phyloP scores from a whole-genome alignment of 2,329 filamentous ascomycete genomes.

The Xylariaceae sp. region DNA sequence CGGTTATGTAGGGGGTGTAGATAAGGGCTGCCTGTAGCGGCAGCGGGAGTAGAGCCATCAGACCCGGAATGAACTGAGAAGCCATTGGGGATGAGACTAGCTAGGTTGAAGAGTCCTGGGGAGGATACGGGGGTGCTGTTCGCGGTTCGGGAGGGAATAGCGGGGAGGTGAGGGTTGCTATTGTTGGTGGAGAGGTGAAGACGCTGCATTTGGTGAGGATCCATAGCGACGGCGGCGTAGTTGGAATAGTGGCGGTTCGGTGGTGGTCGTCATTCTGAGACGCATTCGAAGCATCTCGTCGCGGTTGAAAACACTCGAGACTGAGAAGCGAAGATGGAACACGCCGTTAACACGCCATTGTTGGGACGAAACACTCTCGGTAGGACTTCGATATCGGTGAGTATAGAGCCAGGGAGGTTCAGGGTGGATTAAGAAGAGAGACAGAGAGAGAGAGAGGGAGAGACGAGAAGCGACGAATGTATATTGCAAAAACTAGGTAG shows the following conservation, averaged over 20 bases:
- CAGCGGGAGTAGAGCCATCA: slow-evolving; percentile 50
- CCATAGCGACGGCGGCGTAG: slow-evolving; percentile 29
- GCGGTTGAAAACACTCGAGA: slow-evolving; percentile 16
- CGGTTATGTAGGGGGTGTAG: slow-evolving; percentile 67
- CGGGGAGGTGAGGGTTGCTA: slow-evolving; percentile 33
- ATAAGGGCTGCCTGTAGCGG: slow-evolving; percentile 51
- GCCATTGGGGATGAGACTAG: slow-evolving; percentile 38
- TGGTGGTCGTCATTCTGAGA: slow-evolving; percentile 31
- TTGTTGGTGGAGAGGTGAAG: slow-evolving; percentile 35
- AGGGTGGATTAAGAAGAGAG: background rate
- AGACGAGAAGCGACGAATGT: background rate
- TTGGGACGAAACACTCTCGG: background rate
- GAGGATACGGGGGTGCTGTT: slow-evolving; percentile 56
- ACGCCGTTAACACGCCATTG: slow-evolving; percentile 14
- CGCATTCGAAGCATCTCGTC: slow-evolving; percentile 29
- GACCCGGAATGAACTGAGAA: slow-evolving; percentile 42
- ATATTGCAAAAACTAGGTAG: slow-evolving; percentile 1
- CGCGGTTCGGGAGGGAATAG: slow-evolving; percentile 44
- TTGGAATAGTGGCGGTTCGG: slow-evolving; percentile 22
- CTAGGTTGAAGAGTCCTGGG: slow-evolving; percentile 56
- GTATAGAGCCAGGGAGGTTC: background rate
- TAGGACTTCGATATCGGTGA: background rate
- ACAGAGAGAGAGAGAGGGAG: background rate
- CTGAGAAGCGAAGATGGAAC: background rate
- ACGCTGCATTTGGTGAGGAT: slow-evolving; percentile 30